Base-by-base conservation (phyloP, 2,329 filamentous ascomycete genomes). In the Akanthomyces lecanii region DNA sequence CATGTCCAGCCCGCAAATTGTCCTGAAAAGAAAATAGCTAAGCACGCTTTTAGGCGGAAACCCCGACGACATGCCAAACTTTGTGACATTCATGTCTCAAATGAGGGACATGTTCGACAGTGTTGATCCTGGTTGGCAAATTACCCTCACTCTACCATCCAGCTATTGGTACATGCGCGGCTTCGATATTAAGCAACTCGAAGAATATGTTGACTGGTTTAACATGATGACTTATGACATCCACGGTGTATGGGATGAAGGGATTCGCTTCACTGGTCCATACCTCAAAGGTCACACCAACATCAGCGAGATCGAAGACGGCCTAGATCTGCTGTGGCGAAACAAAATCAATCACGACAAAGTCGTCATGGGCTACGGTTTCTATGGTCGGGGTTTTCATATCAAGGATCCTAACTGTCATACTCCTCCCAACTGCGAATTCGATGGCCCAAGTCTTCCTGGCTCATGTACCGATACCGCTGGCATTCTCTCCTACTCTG, bases 221-320 rank as follows among this genome's bases (percentile, higher is more conserved):
- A 81, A 79, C 62, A 44, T 81, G n/a, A 78, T 81, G 72, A 71
- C 72, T 0, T 81, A 81, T 64, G 77, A 82, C 63, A 63, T 81
- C 0, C 77, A 79, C 61, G 77, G 76, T 0, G 58, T 67, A 3
- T 78, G 75, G 73, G 75, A 77, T 61, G 12, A 54, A 10, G 23
- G 57, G 2, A 68, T 67, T 58, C 44, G 62, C 64, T 73, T 28
- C 28, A 68, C 66, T 12, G 74, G 74, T 1, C 48, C 67, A 0
- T 67, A 67, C 14, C 67, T 78, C n/a, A 66, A 71, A 21, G 66
- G 69, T 1, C 78, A 80, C 59, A 77, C 77, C 0, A 76, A 80
- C 62, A 59, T 77, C 4, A 74, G 74, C 5, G 75, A 79, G 62
- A 79, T 78, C 23, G 68, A 77, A 14, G 33, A 65, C 0, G 70